Evolutionary conservation across 495 filamentous ascomycete genomes (phyloP), one percentile per base, ranked within the genome.

Genomic region (Xylaria telfairii): DNA sequence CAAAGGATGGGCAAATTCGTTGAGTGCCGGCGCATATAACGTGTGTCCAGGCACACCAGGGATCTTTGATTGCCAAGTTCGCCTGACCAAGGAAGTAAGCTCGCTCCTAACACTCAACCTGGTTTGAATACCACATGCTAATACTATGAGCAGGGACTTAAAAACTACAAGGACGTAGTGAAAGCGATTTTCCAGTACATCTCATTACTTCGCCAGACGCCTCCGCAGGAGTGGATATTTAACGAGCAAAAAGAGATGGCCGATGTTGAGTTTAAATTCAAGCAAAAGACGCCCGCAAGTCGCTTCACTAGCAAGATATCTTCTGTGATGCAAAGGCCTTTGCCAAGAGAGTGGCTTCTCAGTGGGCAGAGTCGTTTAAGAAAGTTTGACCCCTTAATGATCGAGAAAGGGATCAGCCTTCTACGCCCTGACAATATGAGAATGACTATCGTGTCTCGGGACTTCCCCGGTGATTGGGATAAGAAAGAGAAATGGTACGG

Each of bases 401-500:
- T 98, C 79, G 89, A 89, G 75, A 87, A 92, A 73, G 94, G 90
- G 0, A 80, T 98, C 49, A 83, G 84, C 1, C 92, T 91, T 76
- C 81, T 99, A 30, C 86, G 92, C 32, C 91, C 94, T 4, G 94
- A 98, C 77, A 98, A 98, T 78, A 96, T 98, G 82, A 87, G 92
- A 37, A 85, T 97, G 68, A 88, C 88, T 8, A 85, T 98, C 69
- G 90, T 96, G 39, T 92, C 92, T 39, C 92, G 93, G 77, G 88
- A 93, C 17, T 92, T 90, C 70, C 94, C 94, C 0, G 93, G 92
- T 1, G 87, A 89, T n/a, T 95, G 93, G 90, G 89, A 97, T 65
- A 80, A 91, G 72, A 94, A 92, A 76, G 96, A 99, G 82, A 92
- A 93, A 80, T 99, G 96, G 96, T 99, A 99, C 72, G 95, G 95